These are phyloP conservation scores for Lipomyces oligophaga DNA, from an alignment of 805 yeast species.

Conservation along the genomic window DNA sequence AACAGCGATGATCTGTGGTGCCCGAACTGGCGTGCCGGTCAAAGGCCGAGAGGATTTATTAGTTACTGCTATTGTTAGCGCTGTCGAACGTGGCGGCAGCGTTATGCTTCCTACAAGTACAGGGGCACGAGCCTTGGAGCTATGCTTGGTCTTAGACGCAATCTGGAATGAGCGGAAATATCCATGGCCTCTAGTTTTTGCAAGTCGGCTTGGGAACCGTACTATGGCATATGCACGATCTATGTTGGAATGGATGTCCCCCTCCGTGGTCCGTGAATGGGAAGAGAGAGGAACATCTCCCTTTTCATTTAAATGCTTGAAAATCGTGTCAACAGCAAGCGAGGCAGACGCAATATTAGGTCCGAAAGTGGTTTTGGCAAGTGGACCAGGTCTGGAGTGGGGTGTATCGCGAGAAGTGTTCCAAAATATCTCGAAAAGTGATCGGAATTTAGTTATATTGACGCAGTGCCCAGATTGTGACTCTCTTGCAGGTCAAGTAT, in stretches of 20 bases:
- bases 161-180: conserved; percentile 46
- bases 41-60: conserved; percentile 55
- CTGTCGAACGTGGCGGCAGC: conserved; percentile 55
- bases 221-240: conserved; percentile 76
- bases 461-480: conserved; percentile 59
- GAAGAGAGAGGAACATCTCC: conserved; percentile 70
- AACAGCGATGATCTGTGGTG: conserved; percentile 72
- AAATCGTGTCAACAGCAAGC: conserved; percentile 53
- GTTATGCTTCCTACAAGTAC: conserved; percentile 78
- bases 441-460: conserved; percentile 62
- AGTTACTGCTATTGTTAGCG: conserved; percentile 33
- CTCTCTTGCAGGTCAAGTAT: conserved; percentile 51
- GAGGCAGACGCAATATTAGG: conserved; percentile 36
- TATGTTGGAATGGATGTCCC: conserved; percentile 94
- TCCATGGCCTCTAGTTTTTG: conserved; percentile 60
- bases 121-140: conserved; percentile 76
- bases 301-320: conserved; percentile 68
- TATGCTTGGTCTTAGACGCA: conserved; percentile 68
- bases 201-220: conserved; percentile 77
- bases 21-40: conserved; percentile 59
- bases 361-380: conserved; percentile 69
- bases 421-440: conserved; percentile 48
- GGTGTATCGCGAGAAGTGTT: conserved; percentile 52
- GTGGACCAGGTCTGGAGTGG: conserved; percentile 59
- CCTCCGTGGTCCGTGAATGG: conserved; percentile 81